A percentile compares a stretch with the other conserved stretches of the same genome.
These are phyloP conservation scores for Gossypioides kirkii DNA, from an alignment of 345 rosid species.

Conservation along the genomic window DNA sequence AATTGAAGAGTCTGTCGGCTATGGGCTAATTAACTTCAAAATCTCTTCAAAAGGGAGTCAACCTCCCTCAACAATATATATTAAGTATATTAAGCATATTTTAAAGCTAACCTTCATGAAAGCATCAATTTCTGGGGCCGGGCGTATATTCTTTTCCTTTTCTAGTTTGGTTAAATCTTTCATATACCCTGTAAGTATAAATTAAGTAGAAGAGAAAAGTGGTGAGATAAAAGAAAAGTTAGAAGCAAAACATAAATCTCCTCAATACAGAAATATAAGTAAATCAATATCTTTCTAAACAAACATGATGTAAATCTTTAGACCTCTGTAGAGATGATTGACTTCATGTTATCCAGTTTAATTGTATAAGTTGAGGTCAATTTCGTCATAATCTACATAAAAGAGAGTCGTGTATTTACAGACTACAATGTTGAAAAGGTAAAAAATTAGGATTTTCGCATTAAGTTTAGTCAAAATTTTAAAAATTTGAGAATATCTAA, in stretches of 20 bases:
- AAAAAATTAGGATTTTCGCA: too few species aligned
- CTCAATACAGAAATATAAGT: background rate
- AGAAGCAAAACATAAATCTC: background rate
- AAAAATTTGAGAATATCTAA: too few species aligned
- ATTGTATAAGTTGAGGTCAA: background rate
- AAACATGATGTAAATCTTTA: background rate
- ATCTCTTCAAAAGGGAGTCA: too few species aligned
- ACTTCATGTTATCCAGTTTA: background rate
- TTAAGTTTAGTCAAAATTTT: too few species aligned
- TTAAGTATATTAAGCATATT: too few species aligned
- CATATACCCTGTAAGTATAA: slow-evolving; percentile 42
- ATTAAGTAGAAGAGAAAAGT: background rate
- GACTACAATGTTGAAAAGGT: too few species aligned
- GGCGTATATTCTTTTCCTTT: slow-evolving; percentile 61
- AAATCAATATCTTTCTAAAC: background rate
- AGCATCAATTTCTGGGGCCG: slow-evolving; percentile 82
- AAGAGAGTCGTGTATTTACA: background rate
- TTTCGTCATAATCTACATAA: background rate
- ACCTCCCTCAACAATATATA: too few species aligned
- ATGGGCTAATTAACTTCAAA: too few species aligned
- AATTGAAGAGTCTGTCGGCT: accelerated
- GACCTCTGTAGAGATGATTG: background rate
- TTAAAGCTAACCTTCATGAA: slow-evolving; percentile 70
- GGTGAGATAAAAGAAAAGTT: background rate
- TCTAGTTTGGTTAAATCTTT: slow-evolving; percentile 62